Percentiles rank a stretch among this genome's conserved stretches.
These are phyloP conservation scores for Leucosporidium yakuticum DNA, from an alignment of 768 basidiomycete genomes.

Conservation along the genomic window DNA sequence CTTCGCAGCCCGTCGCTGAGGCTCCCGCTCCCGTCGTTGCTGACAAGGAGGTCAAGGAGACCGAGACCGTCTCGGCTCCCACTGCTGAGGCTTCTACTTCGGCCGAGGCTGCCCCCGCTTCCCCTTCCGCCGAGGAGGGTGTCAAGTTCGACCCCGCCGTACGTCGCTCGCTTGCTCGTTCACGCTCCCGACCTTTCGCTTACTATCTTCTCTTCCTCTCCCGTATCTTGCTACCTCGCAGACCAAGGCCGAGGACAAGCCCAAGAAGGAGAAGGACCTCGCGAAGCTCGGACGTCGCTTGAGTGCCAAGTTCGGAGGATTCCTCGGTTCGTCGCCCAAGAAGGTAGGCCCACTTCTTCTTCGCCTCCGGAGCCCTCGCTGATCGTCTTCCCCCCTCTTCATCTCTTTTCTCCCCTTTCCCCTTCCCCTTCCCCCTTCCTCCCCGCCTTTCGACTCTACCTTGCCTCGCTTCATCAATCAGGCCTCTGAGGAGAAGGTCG, in stretches of 20 bases:
- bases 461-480: neutral
- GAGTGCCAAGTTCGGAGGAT: constrained; percentile 21
- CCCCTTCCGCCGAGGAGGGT: neutral
- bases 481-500: neutral
- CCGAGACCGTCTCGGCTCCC: neutral
- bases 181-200: neutral
- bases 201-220: neutral
- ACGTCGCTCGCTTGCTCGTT: neutral
- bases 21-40: neutral
- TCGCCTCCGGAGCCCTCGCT: neutral
- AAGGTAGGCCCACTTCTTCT: no score
- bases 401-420: no score
- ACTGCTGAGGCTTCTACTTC: neutral
- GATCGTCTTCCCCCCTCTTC: no score
- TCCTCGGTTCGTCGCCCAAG: constrained; percentile 25
- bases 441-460: no score
- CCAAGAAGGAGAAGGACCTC: constrained; percentile 24
- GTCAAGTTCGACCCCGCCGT: constrained; percentile 28
- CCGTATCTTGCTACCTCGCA: neutral
- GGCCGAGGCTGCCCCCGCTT: neutral
- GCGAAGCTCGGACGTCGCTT: constrained; percentile 16
- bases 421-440: no score
- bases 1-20: neutral
- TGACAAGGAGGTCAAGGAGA: neutral
- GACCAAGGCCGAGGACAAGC: constrained; percentile 24